Evolutionary conservation across 371 early-diverging fungal genomes (phyloP), one percentile per base, ranked within the genome.

Genomic region (Dichotomocladium elegans): DNA sequence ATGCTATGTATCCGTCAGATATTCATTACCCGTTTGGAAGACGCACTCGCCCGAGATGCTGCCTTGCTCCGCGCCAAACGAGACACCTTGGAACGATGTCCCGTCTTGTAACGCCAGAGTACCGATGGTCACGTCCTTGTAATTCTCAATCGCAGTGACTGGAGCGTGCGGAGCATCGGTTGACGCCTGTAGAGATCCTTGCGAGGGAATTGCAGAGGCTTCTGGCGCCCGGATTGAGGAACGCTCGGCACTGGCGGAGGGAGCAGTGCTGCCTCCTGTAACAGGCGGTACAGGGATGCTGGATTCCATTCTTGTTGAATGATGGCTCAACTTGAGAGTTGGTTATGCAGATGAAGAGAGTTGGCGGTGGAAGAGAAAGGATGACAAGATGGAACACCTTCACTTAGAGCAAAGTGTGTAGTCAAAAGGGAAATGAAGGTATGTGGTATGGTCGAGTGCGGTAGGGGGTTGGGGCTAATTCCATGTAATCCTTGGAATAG

Each of bases 41-140:
- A 98, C 98, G 61, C 93, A 92, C 78, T 98, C 98, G 54, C 98
- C 98, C 53, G 95, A 81, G 49, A 96, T 85, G 37, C 91, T 87
- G 52, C 81, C 74, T 49, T 74, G 70, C 75, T 93, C 91, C 6
- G 94, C 88, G 53, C 98, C 98, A 70, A 96, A 98, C 10, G 95
- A 94, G 64, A 90, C 79, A 63, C 96, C 98, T 61, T 91, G 85
- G 69, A 78, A 89, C 43, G 85, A 77, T 40, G 90, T 76, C 35
- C 95, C 96, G 70, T 96, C 95, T 58, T 91, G 71, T 47, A 97
- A 82, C 17, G 85, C 83, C 57, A 91, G 65, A 19, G 90, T 75
- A 14, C 88, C 90, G 34, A 74, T 65, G 12, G 80, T 75, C 22
- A 73, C 74, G 44, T 72, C 62, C 47, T 73, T 77, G 41, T 68